Evolutionary conservation across 148 eudicot genomes (phyloP).

Genomic region (Camellia japonica): DNA sequence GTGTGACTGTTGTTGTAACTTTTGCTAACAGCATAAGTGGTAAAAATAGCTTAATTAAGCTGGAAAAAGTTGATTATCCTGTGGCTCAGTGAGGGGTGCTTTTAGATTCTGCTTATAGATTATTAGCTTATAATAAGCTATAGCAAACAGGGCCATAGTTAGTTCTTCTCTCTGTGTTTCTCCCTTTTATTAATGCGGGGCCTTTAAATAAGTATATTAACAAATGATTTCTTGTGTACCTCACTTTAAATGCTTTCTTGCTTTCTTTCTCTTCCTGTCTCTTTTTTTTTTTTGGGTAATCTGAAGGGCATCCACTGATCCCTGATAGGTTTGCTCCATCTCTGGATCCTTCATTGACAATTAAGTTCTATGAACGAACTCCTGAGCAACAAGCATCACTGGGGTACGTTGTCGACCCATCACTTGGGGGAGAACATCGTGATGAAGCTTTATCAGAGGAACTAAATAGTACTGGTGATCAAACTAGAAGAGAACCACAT

Average conservation of each 20-base stretch:
- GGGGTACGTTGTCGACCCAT: slow-evolving; percentile 60
- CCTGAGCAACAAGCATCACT: slow-evolving; percentile 79
- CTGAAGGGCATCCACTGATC: neutral
- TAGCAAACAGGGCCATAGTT: neutral
- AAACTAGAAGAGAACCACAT: slow-evolving; percentile 55
- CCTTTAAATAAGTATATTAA: neutral
- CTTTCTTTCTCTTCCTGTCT: neutral
- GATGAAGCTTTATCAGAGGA: slow-evolving; percentile 37
- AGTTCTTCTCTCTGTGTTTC: neutral
- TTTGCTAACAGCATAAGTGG: too few species aligned
- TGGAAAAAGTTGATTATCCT: too few species aligned
- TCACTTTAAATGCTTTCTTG: neutral
- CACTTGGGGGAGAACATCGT: slow-evolving; percentile 43
- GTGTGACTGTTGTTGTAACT: too few species aligned
- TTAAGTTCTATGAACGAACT: slow-evolving; percentile 80
- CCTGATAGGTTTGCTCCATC: slow-evolving; percentile 75
- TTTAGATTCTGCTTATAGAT: too few species aligned
- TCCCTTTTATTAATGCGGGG: neutral
- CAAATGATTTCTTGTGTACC: neutral
- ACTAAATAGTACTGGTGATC: slow-evolving; percentile 24
- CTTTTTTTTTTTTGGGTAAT: neutral
- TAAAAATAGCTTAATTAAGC: too few species aligned
- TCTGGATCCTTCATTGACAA: slow-evolving; percentile 65
- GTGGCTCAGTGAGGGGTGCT: too few species aligned
- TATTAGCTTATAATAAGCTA: too few species aligned